Conservation (phyloP, 805 yeast genomes). For the Ogataea corticis region DNA sequence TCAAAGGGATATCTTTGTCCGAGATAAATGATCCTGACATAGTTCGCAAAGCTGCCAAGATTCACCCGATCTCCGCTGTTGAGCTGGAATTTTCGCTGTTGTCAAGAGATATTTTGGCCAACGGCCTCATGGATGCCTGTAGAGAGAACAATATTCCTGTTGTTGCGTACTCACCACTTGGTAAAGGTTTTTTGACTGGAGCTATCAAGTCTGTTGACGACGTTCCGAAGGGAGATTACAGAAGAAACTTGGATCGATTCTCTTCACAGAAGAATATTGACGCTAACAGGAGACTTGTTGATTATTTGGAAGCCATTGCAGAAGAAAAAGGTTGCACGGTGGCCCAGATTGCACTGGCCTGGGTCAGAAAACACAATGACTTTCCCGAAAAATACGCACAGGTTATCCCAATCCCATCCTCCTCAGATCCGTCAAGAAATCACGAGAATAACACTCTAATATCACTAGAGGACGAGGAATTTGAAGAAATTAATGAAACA, state of each 20-base stretch:
- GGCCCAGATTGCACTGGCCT: constrained; percentile 73
- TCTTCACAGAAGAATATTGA: constrained; percentile 49
- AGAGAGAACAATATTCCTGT: constrained; percentile 62
- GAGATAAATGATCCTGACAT: constrained; percentile 66
- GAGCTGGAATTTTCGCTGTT: constrained; percentile 81
- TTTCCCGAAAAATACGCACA: constrained; percentile 41
- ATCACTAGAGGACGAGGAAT: constrained; percentile 55
- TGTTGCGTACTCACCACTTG: constrained; percentile 81
- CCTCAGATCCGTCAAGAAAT: constrained; percentile 59
- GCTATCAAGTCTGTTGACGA: constrained; percentile 44
- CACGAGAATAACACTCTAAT: constrained; percentile 55
- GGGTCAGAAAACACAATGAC: constrained; percentile 52
- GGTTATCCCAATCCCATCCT: constrained; percentile 81
- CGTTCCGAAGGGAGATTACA: constrained; percentile 57
- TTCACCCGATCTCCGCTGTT: constrained; percentile 61
- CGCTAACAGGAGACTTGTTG: constrained; percentile 52
- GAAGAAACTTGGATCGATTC: constrained; percentile 56
- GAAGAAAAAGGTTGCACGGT: constrained; percentile 46
- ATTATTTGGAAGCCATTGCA: constrained; percentile 51
- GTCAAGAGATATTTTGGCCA: constrained; percentile 56
- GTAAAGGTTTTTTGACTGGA: constrained; percentile 79
- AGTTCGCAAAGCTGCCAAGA: constrained; percentile 55
- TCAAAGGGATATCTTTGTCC: constrained; percentile 72
- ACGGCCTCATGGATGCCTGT: constrained; percentile 65
- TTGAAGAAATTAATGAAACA: constrained; percentile 50